These are phyloP conservation scores for Hypoxylon sp. DNA, from an alignment of 2,329 filamentous ascomycete genomes.

Conservation along the genomic window DNA sequence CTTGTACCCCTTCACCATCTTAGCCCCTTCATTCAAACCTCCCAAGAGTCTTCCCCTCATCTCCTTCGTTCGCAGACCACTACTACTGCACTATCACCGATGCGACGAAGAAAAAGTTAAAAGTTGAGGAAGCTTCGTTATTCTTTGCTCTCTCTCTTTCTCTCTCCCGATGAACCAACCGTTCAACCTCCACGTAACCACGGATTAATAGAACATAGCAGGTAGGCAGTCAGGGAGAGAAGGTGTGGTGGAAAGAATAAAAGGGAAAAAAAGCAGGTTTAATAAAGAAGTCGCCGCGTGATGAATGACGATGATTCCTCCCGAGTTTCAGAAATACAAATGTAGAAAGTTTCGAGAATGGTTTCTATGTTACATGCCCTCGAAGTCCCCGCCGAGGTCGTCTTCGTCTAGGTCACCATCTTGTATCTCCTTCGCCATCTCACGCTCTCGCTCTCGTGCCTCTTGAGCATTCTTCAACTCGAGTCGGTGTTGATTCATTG, in stretches of 20 bases:
- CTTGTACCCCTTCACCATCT: no score
- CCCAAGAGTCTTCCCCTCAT: background rate
- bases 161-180: no score
- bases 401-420: slow-evolving; percentile 97
- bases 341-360: no score
- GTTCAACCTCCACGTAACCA: no score
- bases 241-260: no score
- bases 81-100: slow-evolving; percentile 24
- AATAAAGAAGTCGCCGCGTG: no score
- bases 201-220: no score
- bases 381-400: slow-evolving; percentile 94
- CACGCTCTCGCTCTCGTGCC: slow-evolving; percentile 93
- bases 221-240: no score
- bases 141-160: no score
- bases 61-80: slow-evolving; percentile 25
- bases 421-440: slow-evolving; percentile 98
- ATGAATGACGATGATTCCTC: slow-evolving; percentile 28
- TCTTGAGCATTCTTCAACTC: slow-evolving; percentile 99
- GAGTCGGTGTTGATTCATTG: slow-evolving; percentile 97
- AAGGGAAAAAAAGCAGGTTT: no score
- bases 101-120: slow-evolving; percentile 13
- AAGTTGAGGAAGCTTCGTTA: no score
- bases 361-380: slow-evolving; percentile 81
- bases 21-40: no score
- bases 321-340: slow-evolving; percentile 43